A percentile compares a stretch with the other conserved stretches of the same genome.
Conservation (phyloP, 2,329 filamentous ascomycete species). For the Aspergillus tubingensis region DNA sequence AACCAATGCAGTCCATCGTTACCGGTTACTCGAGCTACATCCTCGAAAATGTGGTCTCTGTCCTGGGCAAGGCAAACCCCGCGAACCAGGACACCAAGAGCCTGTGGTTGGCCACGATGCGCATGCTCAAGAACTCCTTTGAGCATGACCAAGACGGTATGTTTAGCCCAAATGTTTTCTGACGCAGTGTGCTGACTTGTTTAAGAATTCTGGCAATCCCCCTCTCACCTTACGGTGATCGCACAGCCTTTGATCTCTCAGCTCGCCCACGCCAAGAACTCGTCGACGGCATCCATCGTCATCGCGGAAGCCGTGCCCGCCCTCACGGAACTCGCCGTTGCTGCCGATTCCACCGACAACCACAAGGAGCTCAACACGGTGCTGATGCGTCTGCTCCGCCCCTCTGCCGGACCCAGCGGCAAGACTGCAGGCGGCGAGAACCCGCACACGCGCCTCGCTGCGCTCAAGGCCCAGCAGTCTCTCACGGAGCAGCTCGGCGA, state of each 20-base stretch:
- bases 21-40: conserved; percentile 88
- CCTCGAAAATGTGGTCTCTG: conserved; percentile 69
- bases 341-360: conserved; percentile 82
- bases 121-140: conserved; percentile 74
- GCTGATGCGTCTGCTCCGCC: conserved; percentile 75
- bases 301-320: conserved; percentile 66
- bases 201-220: conserved; percentile 85
- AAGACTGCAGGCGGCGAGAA: conserved; percentile 53
- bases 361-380: conserved; percentile 83
- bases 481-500: conserved; percentile 81
- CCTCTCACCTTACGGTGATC: conserved; percentile 78
- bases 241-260: conserved; percentile 70
- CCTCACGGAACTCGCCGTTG: conserved; percentile 75
- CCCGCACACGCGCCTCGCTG: conserved; percentile 72
- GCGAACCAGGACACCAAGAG: conserved; percentile 54
- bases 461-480: conserved; percentile 76
- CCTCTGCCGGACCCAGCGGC: conserved; percentile 44
- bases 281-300: conserved; percentile 49
- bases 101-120: conserved; percentile 70
- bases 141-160: conserved; percentile 80
- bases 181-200: conserved; percentile 13
- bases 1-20: conserved; percentile 68
- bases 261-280: conserved; percentile 51
- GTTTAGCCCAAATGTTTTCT: conserved; percentile 9
- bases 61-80: conserved; percentile 52